Evolutionary conservation across 1,284 basidiomycete species (phyloP).

Genomic region (Cryptococcus depauperatus): DNA sequence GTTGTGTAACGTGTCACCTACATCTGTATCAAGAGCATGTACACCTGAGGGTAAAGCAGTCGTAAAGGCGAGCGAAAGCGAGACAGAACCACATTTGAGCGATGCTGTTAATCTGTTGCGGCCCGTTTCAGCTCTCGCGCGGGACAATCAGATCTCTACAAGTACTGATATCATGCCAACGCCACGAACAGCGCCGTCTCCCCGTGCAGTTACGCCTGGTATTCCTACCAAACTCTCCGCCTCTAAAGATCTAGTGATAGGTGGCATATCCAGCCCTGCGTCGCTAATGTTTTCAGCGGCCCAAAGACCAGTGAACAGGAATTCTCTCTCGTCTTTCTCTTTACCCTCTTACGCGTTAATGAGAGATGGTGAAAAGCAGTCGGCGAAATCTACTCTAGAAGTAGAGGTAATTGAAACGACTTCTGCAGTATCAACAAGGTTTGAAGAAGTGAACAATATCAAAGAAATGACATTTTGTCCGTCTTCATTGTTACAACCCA

Average conservation of each 20-base stretch:
- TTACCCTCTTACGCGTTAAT: background rate
- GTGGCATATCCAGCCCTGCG: background rate
- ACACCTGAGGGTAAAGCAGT: too few relatives aligned
- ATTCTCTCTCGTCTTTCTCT: background rate
- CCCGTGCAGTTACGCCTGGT: background rate
- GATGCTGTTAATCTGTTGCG: too few relatives aligned
- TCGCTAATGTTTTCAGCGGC: background rate
- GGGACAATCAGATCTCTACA: background rate
- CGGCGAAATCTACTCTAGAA: background rate
- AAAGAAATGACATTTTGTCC: background rate
- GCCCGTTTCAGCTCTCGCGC: background rate
- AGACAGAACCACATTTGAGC: too few relatives aligned
- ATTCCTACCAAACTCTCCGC: background rate
- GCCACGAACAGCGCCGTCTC: background rate
- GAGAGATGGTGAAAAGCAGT: background rate
- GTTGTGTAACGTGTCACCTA: background rate
- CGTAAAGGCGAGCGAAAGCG: too few relatives aligned
- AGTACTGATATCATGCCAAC: background rate
- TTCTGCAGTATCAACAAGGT: background rate
- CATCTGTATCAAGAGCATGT: background rate
- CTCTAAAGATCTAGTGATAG: background rate
- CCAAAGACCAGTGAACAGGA: background rate
- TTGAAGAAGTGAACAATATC: background rate
- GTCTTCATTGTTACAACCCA: too few relatives aligned
- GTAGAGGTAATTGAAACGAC: background rate